phyloP scores from a whole-genome alignment of 23 red algal genomes.

The Gracilariopsis chorda region DNA sequence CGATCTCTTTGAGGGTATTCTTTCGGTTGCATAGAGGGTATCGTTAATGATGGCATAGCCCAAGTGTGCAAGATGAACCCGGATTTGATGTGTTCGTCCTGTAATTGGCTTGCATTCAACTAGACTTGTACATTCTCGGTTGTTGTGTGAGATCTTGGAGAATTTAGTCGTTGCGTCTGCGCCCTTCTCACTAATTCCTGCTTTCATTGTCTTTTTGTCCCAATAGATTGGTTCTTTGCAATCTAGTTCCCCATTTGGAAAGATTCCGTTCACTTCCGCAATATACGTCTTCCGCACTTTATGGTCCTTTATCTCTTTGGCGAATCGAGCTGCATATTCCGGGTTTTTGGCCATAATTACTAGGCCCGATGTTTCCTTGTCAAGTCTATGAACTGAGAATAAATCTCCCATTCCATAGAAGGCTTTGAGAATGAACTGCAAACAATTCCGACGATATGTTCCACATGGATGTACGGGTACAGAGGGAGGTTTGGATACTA shows the following conservation, averaged over 20 bases:
- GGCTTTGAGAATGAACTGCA: conserved; percentile 49
- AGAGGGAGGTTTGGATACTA: conserved; percentile 83
- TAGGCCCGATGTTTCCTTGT: conserved; percentile 86
- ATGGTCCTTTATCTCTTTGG: conserved; percentile 47
- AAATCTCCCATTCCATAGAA: conserved; percentile 31
- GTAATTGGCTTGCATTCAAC: conserved; percentile 80
- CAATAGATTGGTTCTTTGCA: conserved; percentile 38
- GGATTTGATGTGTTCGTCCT: conserved; percentile 98
- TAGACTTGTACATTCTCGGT: not conserved
- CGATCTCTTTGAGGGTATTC: not conserved
- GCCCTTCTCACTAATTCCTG: conserved; percentile 31
- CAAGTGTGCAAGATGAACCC: conserved; percentile 78
- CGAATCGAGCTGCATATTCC: conserved; percentile 41
- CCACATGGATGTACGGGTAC: conserved; percentile 89
- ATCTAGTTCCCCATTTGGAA: conserved; percentile 10
- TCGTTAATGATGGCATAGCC: conserved; percentile 85
- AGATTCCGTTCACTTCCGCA: conserved; percentile 71
- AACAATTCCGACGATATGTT: conserved; percentile 59
- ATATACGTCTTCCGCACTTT: conserved; percentile 75
- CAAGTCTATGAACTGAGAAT: conserved; percentile 71
- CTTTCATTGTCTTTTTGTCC: conserved; percentile 50
- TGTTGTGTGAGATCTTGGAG: conserved; percentile 8
- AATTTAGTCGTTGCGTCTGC: conserved; percentile 49
- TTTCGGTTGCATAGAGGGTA: conserved; percentile 63
- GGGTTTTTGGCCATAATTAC: conserved; percentile 81